Base-by-base conservation (phyloP, 768 basidiomycete genomes). In the Xerocomus potaroensis region DNA sequence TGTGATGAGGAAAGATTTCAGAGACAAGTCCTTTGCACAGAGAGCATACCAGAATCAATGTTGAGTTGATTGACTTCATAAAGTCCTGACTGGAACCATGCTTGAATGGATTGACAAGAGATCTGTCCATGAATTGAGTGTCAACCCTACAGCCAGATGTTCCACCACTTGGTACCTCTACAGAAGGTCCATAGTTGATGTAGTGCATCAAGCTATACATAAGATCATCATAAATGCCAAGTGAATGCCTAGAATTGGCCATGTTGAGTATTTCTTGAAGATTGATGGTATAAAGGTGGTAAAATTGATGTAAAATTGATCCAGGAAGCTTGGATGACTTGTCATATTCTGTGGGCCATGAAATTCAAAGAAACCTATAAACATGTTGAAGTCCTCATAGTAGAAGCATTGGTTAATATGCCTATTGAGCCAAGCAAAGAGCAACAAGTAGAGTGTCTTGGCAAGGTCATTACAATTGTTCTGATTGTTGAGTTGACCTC, bases 361-460 rank as follows among this genome's bases (percentile, higher is more conserved):
- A 10, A 98, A 80, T 64, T 99, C 93, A 61, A 98, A 86, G 29
- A 98, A 75, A 8, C 92, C 91, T 54, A 98, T 85, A 69, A 94
- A 96, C 3, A 88, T 90, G 4, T 78, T 73, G 53, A 92, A 99
- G 61, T 96, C 92, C 31, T 97, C 94, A 19, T 83, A 81, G 72
- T 93, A 96, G 14, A 99, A 80, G 32, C 88, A 87, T 56, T 96
- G 87, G 63, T 98, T 98, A 72, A 98, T 85, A 62, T 91, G 80
- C 62, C 98, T 95, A 63, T 94, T 95, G 49, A 98, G 68, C 94
- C 94, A 98, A 3, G 91, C 83, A 59, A 98, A 98, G 16, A 97
- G 78, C 3, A 99, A 79, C 4, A 92, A 91, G 63, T 97, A 98
- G 0, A 98, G 77, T 0, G 90, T 87, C 64, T 92, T 87, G 16